Conservation (phyloP, 768 basidiomycete species). For the Tulasnella sp. region DNA sequence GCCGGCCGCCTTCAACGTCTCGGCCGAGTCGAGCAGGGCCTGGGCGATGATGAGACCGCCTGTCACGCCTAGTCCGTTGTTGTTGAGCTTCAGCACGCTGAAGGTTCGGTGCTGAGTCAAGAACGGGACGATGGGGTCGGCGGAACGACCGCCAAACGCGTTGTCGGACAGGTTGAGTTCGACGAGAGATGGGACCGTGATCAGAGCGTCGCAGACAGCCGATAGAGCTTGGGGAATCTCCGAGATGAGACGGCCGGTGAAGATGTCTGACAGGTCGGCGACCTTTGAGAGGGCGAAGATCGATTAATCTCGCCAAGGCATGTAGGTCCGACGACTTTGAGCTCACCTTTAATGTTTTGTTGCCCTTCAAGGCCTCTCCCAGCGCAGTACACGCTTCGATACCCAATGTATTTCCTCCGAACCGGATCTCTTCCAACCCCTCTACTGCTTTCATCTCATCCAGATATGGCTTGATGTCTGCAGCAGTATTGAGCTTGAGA, state of each 20-base stretch:
- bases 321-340: not conserved
- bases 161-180: conserved; percentile 95
- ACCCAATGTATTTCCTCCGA: conserved; percentile 94
- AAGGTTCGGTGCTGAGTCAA: conserved; percentile 80
- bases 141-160: conserved; percentile 93
- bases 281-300: conserved; percentile 54
- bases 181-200: conserved; percentile 74
- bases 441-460: conserved; percentile 48
- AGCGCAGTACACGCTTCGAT: conserved; percentile 86
- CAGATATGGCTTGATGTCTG: conserved; percentile 76
- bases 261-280: conserved; percentile 96
- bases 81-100: conserved; percentile 86
- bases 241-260: conserved; percentile 92
- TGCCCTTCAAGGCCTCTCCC: conserved; percentile 73
- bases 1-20: conserved; percentile 65
- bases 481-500: conserved; percentile 76
- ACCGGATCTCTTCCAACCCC: conserved; percentile 83
- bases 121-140: conserved; percentile 91
- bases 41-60: conserved; percentile 85
- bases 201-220: conserved; percentile 85
- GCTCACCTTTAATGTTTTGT: conserved; percentile 69
- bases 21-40: conserved; percentile 78
- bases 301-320: not conserved
- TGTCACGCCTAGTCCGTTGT: conserved; percentile 92
- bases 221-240: conserved; percentile 92